phyloP scores from a whole-genome alignment of 805 yeast species.

The Tetrapisispora iriomotensis region DNA sequence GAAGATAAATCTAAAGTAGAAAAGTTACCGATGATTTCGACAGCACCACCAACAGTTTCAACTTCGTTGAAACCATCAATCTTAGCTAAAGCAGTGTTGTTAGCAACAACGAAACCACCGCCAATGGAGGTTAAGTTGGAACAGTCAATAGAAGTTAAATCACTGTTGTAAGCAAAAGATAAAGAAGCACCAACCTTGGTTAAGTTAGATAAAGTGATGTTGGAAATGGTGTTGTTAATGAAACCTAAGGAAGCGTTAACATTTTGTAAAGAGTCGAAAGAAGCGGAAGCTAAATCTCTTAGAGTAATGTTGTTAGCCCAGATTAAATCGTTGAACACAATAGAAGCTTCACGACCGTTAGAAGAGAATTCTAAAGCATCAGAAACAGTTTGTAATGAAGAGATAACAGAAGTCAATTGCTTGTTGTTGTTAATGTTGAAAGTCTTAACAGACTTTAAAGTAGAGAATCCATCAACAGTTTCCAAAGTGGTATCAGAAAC shows the following conservation, averaged over 20 bases:
- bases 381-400: slow-evolving; percentile 65
- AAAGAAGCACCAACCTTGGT: slow-evolving; percentile 70
- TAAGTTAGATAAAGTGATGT: slow-evolving; percentile 46
- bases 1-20: slow-evolving; percentile 65
- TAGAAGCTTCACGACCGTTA: slow-evolving; percentile 72
- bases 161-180: slow-evolving; percentile 61
- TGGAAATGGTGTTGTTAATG: slow-evolving; percentile 57
- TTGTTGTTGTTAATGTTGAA: slow-evolving; percentile 88
- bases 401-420: slow-evolving; percentile 60
- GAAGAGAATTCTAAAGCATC: slow-evolving; percentile 68
- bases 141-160: slow-evolving; percentile 61
- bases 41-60: slow-evolving; percentile 78
- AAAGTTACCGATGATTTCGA: slow-evolving; percentile 70
- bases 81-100: slow-evolving; percentile 62
- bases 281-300: slow-evolving; percentile 67
- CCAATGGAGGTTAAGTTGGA: slow-evolving; percentile 62
- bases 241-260: slow-evolving; percentile 80
- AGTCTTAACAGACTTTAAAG: slow-evolving; percentile 37
- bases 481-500: slow-evolving; percentile 67
- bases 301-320: slow-evolving; percentile 86
- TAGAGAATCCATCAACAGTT: slow-evolving; percentile 53
- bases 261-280: slow-evolving; percentile 54
- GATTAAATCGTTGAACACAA: slow-evolving; percentile 54
- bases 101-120: slow-evolving; percentile 87
- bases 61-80: slow-evolving; percentile 69